phyloP scores from a whole-genome alignment of 2,329 filamentous ascomycete species.

The Trichoderma oligosporum region DNA sequence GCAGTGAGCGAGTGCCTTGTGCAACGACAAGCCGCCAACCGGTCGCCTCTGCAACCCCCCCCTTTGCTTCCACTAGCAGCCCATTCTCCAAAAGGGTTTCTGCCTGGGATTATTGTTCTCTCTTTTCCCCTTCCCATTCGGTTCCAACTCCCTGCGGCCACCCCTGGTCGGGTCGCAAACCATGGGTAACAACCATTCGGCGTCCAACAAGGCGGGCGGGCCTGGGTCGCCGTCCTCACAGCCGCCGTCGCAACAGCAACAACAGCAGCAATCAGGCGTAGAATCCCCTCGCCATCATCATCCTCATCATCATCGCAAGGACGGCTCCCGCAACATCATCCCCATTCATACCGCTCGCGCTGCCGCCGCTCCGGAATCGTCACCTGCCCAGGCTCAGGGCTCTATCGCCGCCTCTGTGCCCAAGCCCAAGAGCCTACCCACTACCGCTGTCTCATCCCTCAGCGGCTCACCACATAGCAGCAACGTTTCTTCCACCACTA shows the following conservation, averaged over 20 bases:
- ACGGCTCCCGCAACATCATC: constrained; percentile 46
- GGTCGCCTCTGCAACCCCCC: constrained; percentile 9
- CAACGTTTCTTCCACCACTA: constrained; percentile 32
- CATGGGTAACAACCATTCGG: constrained; percentile 41
- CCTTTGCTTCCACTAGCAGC: constrained; percentile 13
- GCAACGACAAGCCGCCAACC: constrained; percentile 15
- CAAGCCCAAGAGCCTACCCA: constrained; percentile 43
- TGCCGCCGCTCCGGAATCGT: constrained; percentile 59
- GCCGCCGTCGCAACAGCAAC: constrained; percentile 16
- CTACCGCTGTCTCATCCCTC: constrained; percentile 48
- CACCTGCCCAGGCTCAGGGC: constrained; percentile 57
- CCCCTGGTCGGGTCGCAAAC: constrained; percentile 18
- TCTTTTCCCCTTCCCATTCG: constrained; percentile 8
- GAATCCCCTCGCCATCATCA: constrained; percentile 33
- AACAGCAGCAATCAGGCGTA: constrained; percentile 19
- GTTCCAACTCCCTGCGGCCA: constrained; percentile 9
- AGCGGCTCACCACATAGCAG: constrained; percentile 45
- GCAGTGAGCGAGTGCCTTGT: constrained; percentile 10
- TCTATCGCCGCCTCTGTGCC: constrained; percentile 48
- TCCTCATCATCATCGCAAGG: constrained; percentile 35
- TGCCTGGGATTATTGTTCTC: constrained; percentile 9
- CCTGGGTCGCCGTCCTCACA: constrained; percentile 27
- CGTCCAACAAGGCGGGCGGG: constrained; percentile 36
- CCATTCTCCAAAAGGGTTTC: not conserved
- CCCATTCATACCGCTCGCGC: constrained; percentile 53